Base-by-base conservation (phyloP, 2,329 filamentous ascomycete genomes). In the Sporothrix phasma region DNA sequence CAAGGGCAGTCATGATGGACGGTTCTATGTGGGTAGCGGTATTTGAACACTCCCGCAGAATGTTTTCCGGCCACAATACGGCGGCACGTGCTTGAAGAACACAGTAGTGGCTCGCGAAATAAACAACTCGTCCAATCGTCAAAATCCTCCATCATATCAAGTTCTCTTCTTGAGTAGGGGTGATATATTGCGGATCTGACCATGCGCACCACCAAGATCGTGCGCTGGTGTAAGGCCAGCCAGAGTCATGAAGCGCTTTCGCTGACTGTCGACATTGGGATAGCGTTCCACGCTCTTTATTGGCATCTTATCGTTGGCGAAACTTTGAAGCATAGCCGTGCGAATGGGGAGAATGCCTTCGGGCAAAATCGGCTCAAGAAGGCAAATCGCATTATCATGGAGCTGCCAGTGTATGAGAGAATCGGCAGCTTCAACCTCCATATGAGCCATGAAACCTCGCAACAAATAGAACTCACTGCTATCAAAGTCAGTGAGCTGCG, bases 401-500 rank as follows among this genome's bases (percentile, higher is more conserved):
- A 83, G 63, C 85, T 84, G 87, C 91, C 91, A 97, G 60, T 53
- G 73, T 34, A 97, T 86, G 8, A 97, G 79, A 17, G 81, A 79
- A 76, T 96, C 87, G 5, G 91, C 86, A 46, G 85, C 85, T 24
- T 82, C 74, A 2, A 85, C 84, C 64, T 91, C 85, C 90, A 96
- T 95, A 70, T 96, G 96, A 0, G 91, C 94, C 46, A 96, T 84
- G 3, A 92, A 95, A 96, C 92, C 75, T 97, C 93, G 92, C 92
- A 29, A 92, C 82, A 70, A 94, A 96, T 26, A 97, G 77, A 2
- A 81, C 2, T 81, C 79, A 65, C 83, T 85, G 7, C 83, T 76
- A 1, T 80, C 72, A 17, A 87, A 72, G 45, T 87, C 77, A 2
- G 90, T 72, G 51, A 88, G 79, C 11, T 75, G 75, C 19, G 80